Evolutionary conservation across 1,139 yeast species (phyloP).

Genomic region (Dujonia santamariae): DNA sequence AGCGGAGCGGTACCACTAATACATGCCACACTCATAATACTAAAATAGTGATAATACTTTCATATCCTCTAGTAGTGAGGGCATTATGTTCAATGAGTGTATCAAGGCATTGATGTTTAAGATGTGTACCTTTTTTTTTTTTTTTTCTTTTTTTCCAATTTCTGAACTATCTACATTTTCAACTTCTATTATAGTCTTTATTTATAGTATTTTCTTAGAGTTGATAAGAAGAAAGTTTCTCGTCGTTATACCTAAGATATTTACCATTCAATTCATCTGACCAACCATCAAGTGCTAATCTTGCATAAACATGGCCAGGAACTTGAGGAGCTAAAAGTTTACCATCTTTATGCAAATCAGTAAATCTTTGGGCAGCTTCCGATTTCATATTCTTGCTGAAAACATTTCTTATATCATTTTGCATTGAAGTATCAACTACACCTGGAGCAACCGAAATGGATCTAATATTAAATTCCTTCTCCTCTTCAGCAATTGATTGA

Average conservation of each 20-base stretch:
- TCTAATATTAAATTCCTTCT: constrained; percentile 42
- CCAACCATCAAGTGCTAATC: constrained; percentile 60
- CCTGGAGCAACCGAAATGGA: constrained; percentile 87
- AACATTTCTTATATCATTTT: constrained; percentile 62
- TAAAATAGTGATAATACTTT: no score
- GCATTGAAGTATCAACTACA: constrained; percentile 89
- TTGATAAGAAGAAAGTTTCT: constrained; percentile 14
- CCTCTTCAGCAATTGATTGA: constrained; percentile 63
- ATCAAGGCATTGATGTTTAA: no score
- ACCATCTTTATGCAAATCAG: constrained; percentile 52
- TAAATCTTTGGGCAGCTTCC: constrained; percentile 55
- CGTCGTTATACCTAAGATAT: constrained; percentile 61
- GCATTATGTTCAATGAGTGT: no score
- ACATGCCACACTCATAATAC: no score
- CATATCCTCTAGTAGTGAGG: no score
- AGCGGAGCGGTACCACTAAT: no score
- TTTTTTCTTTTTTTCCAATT: background rate
- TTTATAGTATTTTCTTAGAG: background rate
- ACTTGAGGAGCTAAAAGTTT: constrained; percentile 61
- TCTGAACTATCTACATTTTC: no score
- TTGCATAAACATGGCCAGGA: constrained; percentile 68
- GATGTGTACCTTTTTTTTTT: no score
- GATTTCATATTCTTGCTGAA: constrained; percentile 56
- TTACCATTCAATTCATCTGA: constrained; percentile 54
- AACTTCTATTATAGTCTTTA: no score